Base-by-base conservation (phyloP, 1,139 yeast genomes). In the Debaryomyces sp. region DNA sequence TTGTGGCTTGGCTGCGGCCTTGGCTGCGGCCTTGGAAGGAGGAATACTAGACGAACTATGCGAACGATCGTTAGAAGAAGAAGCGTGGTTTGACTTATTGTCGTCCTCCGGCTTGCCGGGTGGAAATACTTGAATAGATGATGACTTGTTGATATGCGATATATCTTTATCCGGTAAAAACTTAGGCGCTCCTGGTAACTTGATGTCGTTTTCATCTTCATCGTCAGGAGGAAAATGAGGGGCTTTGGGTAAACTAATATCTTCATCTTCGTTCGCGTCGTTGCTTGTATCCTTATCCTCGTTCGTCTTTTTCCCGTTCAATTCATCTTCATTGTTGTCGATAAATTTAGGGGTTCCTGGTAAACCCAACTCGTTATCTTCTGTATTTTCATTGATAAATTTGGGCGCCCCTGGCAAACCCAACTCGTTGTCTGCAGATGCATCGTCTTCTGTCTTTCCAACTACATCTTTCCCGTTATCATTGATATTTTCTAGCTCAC, bases 181-280 rank as follows among this genome's bases (percentile, higher is more conserved):
- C 49, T 63, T 71, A 7, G 80, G 80, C 0, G 77, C 77, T 0
- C 78, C 78, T 0, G 80, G 80, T 34, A 75, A 61, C 49, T 62
- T 66, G 17, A 73, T 55, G 7, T 57, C 59, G 13, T 18, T 4
- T 18, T 51, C 55, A 17, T 58, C 60, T 24, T 50, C 62, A 50
- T 59, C 65, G n/a, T 62, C 66, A 0, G 78, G 78, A 3, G 65
- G 55, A 46, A 67, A 58, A 50, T 64, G 70, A 1, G 73, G 73
- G 0, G 65, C 73, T 3, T 65, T 67, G 3, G 73, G 73, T 13
- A 70, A 55, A 2, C 50, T 48, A n/a, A 60, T 30, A 13, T 37
- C 30, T 24, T 37, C 30, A 8, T 35, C 27, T 12, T 37, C 10
- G 17, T 13, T 27, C 5, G 15, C 9, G 7, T 13, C 24, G 8